Evolutionary conservation across 768 basidiomycete genomes (phyloP).

Genomic region (Sistotremastrum suecicum): DNA sequence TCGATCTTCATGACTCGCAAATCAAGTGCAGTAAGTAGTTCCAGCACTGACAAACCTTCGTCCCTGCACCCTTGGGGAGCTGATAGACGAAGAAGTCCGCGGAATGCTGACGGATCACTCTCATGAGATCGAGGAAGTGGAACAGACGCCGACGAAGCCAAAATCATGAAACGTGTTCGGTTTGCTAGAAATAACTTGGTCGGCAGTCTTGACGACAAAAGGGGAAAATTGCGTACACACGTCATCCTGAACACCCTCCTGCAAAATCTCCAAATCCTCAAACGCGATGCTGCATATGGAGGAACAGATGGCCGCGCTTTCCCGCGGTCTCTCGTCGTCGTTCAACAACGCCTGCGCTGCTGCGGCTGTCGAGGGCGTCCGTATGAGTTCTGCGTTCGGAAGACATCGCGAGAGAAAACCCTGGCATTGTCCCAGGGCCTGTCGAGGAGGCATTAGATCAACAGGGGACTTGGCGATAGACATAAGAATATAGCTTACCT

Average conservation of each 20-base stretch:
- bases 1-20: constrained; percentile 41
- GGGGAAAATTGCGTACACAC: constrained; percentile 23
- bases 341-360: constrained; percentile 38
- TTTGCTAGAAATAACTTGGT: background rate
- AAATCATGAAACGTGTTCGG: constrained; percentile 2
- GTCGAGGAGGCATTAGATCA: background rate
- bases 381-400: constrained; percentile 36
- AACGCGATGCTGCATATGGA: constrained; percentile 45
- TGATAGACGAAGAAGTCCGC: constrained; percentile 27
- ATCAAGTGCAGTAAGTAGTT: constrained; percentile 23
- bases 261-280: constrained; percentile 44
- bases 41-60: constrained; percentile 10
- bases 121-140: constrained; percentile 10
- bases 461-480: background rate
- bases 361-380: constrained; percentile 57
- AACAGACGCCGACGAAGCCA: constrained; percentile 11
- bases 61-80: constrained; percentile 3
- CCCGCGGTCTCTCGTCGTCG: constrained; percentile 25
- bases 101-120: constrained; percentile 5
- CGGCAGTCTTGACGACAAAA: background rate
- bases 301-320: constrained; percentile 66
- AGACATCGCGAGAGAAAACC: constrained; percentile 40
- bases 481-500: constrained; percentile 28
- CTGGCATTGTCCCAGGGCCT: constrained; percentile 76
- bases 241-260: constrained; percentile 50